A percentile compares a stretch with the other conserved stretches of the same genome.
Evolutionary conservation across 2,329 filamentous ascomycete species (phyloP).

Genomic region (Torrubiellomyces zombiae): DNA sequence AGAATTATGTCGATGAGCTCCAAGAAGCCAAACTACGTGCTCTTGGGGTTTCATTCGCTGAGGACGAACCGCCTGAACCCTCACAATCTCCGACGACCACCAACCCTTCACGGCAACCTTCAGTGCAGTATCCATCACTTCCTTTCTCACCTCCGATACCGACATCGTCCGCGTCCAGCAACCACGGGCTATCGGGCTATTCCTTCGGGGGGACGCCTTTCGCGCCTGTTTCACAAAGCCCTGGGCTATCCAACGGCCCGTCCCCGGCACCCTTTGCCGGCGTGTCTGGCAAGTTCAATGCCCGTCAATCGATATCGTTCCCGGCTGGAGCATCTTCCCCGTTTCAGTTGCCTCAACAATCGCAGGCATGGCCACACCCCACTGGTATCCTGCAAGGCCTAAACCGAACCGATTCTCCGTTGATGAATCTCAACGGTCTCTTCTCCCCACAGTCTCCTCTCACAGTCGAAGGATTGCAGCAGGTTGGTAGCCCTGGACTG

Average conservation of each 20-base stretch:
- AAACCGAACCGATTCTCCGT: conserved; percentile 45
- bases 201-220: conserved; percentile 42
- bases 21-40: conserved; percentile 86
- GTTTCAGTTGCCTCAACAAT: conserved; percentile 48
- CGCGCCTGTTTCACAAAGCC: conserved; percentile 44
- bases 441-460: conserved; percentile 51
- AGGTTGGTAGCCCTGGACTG: conserved; percentile 22
- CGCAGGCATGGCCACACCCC: conserved; percentile 42
- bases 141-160: conserved; percentile 75
- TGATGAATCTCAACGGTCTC: conserved; percentile 33
- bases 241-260: conserved; percentile 44
- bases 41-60: conserved; percentile 68
- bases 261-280: conserved; percentile 57
- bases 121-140: conserved; percentile 57
- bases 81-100: conserved; percentile 51
- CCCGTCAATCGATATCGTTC: conserved; percentile 56
- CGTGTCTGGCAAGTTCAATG: conserved; percentile 43
- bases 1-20: conserved; percentile 64
- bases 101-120: conserved; percentile 49
- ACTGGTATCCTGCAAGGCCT: conserved; percentile 35
- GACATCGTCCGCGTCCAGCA: conserved; percentile 61
- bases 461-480: conserved; percentile 31
- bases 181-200: conserved; percentile 36
- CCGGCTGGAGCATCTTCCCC: conserved; percentile 46
- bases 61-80: conserved; percentile 49